A percentile compares a stretch with the other conserved stretches of the same genome.
phyloP scores from a whole-genome alignment of 2,329 filamentous ascomycete genomes.

The Colletotrichum australisinense region DNA sequence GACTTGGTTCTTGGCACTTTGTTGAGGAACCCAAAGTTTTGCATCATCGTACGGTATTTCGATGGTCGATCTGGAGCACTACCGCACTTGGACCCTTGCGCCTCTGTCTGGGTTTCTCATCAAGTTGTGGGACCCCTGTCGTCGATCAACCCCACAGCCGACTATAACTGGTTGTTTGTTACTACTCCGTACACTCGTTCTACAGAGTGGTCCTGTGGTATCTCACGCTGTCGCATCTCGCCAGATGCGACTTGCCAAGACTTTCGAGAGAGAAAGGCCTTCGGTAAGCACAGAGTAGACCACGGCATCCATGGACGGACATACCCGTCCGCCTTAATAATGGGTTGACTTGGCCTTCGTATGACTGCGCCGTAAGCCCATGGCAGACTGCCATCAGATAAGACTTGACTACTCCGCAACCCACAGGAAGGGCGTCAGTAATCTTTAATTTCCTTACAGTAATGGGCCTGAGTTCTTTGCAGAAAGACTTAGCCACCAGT shows the following conservation, averaged over 20 bases:
- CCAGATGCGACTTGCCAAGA: background rate
- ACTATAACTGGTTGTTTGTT: background rate
- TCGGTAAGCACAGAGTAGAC: background rate
- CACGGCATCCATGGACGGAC: background rate
- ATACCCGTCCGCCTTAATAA: background rate
- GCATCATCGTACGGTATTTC: background rate
- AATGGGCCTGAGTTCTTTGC: background rate
- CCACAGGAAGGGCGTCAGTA: too few species aligned
- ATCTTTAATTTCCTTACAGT: background rate
- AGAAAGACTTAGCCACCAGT: background rate
- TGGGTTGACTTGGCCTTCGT: background rate
- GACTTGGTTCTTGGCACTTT: constrained; percentile 3
- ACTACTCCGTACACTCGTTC: background rate
- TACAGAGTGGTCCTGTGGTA: background rate
- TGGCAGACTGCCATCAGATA: background rate
- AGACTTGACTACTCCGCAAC: too few species aligned
- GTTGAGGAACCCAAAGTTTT: constrained; percentile 13
- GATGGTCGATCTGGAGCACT: background rate
- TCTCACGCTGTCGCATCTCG: background rate
- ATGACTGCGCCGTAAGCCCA: background rate
- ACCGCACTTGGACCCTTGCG: background rate
- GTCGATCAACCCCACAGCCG: constrained; percentile 6
- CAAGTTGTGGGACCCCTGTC: background rate
- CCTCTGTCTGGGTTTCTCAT: background rate
- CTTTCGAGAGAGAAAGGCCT: background rate